Percentiles rank a stretch among this genome's conserved stretches.
phyloP scores from a whole-genome alignment of 2,329 filamentous ascomycete genomes.

The Albifimbria verrucaria region DNA sequence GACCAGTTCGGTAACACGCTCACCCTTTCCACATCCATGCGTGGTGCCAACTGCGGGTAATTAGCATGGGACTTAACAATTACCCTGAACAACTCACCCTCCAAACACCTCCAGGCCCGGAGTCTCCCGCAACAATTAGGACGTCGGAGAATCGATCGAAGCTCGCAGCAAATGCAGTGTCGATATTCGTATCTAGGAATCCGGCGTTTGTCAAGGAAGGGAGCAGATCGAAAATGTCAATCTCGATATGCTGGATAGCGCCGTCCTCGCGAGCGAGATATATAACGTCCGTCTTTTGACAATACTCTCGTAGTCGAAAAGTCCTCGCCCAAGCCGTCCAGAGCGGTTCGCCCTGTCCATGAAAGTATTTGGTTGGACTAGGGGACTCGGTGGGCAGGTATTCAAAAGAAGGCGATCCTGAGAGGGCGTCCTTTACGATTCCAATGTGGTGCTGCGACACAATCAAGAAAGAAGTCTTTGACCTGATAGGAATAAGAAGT shows the following conservation, averaged over 20 bases:
- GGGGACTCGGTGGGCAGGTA: conserved; percentile 38
- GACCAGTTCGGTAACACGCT: conserved; percentile 61
- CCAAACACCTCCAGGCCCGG: conserved; percentile 74
- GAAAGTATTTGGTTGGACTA: conserved; percentile 40
- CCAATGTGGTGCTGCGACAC: conserved; percentile 60
- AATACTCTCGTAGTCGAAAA: conserved; percentile 61
- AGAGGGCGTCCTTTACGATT: conserved; percentile 52
- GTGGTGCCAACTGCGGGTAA: conserved; percentile 45
- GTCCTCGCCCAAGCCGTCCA: conserved; percentile 88
- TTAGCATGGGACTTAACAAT: not conserved
- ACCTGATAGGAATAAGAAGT: conserved; percentile 68
- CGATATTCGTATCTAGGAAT: conserved; percentile 67
- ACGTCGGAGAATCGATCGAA: conserved; percentile 68
- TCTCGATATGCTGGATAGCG: conserved; percentile 68
- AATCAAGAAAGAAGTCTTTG: conserved; percentile 67
- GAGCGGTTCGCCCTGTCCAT: conserved; percentile 49
- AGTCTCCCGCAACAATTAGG: conserved; percentile 75
- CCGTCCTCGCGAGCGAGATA: conserved; percentile 90
- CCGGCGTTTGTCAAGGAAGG: conserved; percentile 58
- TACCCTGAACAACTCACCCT: conserved; percentile 45
- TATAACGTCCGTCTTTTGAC: conserved; percentile 68
- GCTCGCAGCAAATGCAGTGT: conserved; percentile 77
- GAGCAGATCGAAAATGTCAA: conserved; percentile 55
- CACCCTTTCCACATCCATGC: conserved; percentile 42
- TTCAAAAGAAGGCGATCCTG: conserved; percentile 47